A percentile compares a stretch with the other conserved stretches of the same genome.
phyloP scores from a whole-genome alignment of 305 asterid species.

The Fraxinus sp. region DNA sequence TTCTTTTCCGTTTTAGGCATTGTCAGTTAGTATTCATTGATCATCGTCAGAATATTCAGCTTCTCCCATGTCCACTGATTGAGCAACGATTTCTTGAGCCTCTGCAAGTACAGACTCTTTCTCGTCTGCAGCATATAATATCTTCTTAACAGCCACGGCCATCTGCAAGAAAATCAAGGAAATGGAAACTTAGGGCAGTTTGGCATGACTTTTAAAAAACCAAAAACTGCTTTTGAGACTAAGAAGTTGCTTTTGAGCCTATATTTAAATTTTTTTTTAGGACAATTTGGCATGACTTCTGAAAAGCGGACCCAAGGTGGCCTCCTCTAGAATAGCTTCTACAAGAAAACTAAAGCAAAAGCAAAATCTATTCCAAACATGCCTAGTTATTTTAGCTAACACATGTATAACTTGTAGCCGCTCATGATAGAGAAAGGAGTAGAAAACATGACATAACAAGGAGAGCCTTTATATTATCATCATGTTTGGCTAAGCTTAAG shows the following conservation, averaged over 20 bases:
- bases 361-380: not conserved
- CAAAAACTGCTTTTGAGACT: not conserved
- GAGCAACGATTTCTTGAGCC: constrained; percentile 57
- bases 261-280: no score
- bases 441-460: not conserved
- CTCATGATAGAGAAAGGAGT: not conserved
- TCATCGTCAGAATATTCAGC: constrained; percentile 30
- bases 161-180: constrained; percentile 46
- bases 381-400: not conserved
- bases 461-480: not conserved
- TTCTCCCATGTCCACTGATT: constrained; percentile 30
- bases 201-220: not conserved
- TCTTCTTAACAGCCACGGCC: constrained; percentile 66
- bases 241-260: not conserved
- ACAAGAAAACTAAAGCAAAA: not conserved
- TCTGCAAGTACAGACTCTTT: constrained; percentile 65
- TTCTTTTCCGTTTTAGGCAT: not conserved
- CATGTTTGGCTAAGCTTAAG: not conserved
- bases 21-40: constrained; percentile 28
- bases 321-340: not conserved
- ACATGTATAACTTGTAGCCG: not conserved
- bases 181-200: not conserved
- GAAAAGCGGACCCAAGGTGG: no score
- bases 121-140: constrained; percentile 72
- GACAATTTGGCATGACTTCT: no score